phyloP scores from a whole-genome alignment of 805 yeast species.

The Jamesozyma rosinii region DNA sequence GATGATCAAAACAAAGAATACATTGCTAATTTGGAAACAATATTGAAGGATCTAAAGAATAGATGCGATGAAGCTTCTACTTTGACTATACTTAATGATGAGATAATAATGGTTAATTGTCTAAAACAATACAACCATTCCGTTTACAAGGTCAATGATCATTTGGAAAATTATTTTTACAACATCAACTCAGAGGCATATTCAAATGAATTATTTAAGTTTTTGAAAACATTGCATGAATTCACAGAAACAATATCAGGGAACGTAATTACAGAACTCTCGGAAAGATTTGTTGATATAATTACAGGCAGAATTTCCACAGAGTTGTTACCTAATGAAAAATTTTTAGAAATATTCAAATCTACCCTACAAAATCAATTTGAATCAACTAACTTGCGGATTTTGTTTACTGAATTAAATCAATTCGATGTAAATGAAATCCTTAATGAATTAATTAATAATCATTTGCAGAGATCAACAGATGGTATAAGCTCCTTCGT shows the following conservation, averaged over 20 bases:
- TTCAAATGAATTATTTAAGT: conserved; percentile 24
- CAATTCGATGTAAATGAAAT: conserved; percentile 32
- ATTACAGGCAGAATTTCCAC: conserved; percentile 28
- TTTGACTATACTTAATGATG: conserved; percentile 33
- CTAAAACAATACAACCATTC: conserved; percentile 28
- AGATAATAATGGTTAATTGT: conserved; percentile 24
- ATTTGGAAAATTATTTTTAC: conserved; percentile 25
- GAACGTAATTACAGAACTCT: conserved; percentile 29
- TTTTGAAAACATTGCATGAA: conserved; percentile 30
- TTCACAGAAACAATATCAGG: conserved; percentile 36
- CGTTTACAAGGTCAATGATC: conserved; percentile 20
- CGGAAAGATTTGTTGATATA: conserved; percentile 32
- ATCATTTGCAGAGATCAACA: conserved; percentile 11
- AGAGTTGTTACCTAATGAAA: conserved; percentile 27
- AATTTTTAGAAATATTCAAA: conserved; percentile 33
- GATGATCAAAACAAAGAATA: conserved; percentile 35
- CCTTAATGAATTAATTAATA: conserved; percentile 33
- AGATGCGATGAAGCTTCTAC: conserved; percentile 52
- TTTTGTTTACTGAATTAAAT: conserved; percentile 35
- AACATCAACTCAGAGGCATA: conserved; percentile 10
- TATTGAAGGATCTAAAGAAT: conserved; percentile 63
- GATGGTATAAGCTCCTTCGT: conserved; percentile 11
- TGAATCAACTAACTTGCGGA: conserved; percentile 32
- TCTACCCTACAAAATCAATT: conserved; percentile 34
- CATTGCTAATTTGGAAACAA: conserved; percentile 60